These are phyloP conservation scores for Ogataea corticis DNA, from an alignment of 805 yeast species.

Conservation along the genomic window DNA sequence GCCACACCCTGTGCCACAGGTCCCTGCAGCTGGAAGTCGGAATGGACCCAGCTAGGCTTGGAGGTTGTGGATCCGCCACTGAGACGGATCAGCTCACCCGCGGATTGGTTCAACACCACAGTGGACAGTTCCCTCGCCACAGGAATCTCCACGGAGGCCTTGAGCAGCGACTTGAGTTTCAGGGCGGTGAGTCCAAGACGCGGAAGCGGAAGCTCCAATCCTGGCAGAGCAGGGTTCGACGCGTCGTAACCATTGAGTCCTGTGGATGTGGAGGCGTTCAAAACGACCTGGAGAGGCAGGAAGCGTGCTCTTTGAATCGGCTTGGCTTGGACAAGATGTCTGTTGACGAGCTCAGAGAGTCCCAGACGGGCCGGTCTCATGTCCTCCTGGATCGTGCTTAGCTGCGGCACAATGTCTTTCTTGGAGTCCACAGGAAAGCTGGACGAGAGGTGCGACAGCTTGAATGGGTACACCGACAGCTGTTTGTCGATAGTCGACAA, in stretches of 20 bases:
- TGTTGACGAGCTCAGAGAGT: slow-evolving; percentile 73
- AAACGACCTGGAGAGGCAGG: slow-evolving; percentile 65
- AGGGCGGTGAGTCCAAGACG: slow-evolving; percentile 69
- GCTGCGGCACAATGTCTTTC: slow-evolving; percentile 40
- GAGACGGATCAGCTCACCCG: slow-evolving; percentile 65
- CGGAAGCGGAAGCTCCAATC: slow-evolving; percentile 75
- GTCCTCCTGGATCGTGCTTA: slow-evolving; percentile 51
- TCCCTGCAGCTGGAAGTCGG: slow-evolving; percentile 62
- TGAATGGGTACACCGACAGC: slow-evolving; percentile 89
- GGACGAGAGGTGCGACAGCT: slow-evolving; percentile 68
- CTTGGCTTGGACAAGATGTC: slow-evolving; percentile 72
- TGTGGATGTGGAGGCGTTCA: slow-evolving; percentile 63
- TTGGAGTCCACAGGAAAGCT: slow-evolving; percentile 56
- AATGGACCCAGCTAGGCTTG: slow-evolving; percentile 86
- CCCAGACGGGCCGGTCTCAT: slow-evolving; percentile 70
- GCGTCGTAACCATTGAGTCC: slow-evolving; percentile 71
- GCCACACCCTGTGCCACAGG: slow-evolving; percentile 45
- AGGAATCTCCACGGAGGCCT: slow-evolving; percentile 50
- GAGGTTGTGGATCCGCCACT: slow-evolving; percentile 75
- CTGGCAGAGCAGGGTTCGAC: slow-evolving; percentile 62
- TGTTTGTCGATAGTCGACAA: slow-evolving; percentile 69
- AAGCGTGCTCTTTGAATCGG: slow-evolving; percentile 74
- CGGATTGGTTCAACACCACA: slow-evolving; percentile 52
- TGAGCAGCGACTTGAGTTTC: slow-evolving; percentile 63
- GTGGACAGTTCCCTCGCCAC: slow-evolving; percentile 83